Conservation (phyloP, 2,329 filamentous ascomycete genomes). For the Fusarium solani-melongenae region DNA sequence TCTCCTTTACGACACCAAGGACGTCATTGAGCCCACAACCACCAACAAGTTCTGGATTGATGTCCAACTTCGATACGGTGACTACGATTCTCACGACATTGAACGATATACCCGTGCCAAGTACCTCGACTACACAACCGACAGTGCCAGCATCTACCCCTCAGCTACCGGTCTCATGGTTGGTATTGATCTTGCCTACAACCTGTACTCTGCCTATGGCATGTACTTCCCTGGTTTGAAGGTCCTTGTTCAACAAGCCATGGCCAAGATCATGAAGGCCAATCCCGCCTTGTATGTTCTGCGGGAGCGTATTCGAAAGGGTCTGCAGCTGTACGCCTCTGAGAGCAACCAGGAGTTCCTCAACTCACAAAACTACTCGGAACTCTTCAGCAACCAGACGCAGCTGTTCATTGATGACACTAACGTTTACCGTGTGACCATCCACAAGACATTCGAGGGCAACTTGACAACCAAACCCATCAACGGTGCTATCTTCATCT, state of each 20-base stretch:
- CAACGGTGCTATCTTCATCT: constrained; percentile 99
- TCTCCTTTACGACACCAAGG: constrained; percentile 94
- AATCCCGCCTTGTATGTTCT: constrained; percentile 97
- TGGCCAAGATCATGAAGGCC: constrained; percentile 99
- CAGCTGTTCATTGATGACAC: constrained; percentile 99
- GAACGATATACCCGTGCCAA: constrained; percentile 97
- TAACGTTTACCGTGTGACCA: constrained; percentile 98
- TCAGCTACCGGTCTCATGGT: constrained; percentile 98
- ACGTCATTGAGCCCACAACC: constrained; percentile 90
- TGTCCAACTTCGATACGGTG: constrained; percentile 94
- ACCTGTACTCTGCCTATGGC: constrained; percentile 96
- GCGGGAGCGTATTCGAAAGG: constrained; percentile 97
- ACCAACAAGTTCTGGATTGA: constrained; percentile 99
- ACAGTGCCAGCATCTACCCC: constrained; percentile 98
- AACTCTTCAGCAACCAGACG: constrained; percentile 98
- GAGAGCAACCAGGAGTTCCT: constrained; percentile 99
- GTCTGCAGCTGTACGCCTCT: constrained; percentile 95
- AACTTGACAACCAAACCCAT: constrained; percentile 99
- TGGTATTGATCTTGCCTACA: constrained; percentile 96
- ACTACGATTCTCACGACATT: constrained; percentile 99
- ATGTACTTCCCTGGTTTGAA: constrained; percentile 99
- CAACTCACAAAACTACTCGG: constrained; percentile 99
- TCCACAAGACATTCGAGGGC: constrained; percentile 99
- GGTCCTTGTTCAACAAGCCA: constrained; percentile 94
- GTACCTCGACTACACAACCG: constrained; percentile 98